Base-by-base conservation (phyloP, 495 filamentous ascomycete species). In the Daldinia concentrica region DNA sequence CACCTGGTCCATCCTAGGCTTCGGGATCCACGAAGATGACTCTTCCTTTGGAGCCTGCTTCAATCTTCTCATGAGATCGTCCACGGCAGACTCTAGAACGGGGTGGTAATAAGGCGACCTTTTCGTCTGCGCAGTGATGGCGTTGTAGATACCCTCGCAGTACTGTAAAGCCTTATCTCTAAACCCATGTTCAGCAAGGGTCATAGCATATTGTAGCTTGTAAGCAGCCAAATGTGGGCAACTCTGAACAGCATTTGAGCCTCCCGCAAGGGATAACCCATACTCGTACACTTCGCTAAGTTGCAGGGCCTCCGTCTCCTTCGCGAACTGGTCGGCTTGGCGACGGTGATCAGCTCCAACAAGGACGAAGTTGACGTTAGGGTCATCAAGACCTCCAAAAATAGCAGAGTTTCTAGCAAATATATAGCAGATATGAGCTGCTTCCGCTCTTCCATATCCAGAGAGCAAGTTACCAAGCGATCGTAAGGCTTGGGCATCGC, bases 281-380 rank as follows among this genome's bases (percentile, higher is more conserved):
- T 90, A 97, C 73, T 99, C 96, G 76, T 95, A 97, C 3, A 95
- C 88, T 79, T 99, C 96, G 58, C 92, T 98, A 39, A 98, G 87
- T 36, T 97, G 81, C 29, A 97, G 86, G 9, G 92, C 85, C 76
- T 98, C 94, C 57, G 94, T 84, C 75, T 98, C 93, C 58, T 86
- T 88, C 26, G 90, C 85, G 66, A 92, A 87, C 36, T 90, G 85
- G 55, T 88, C 83, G 36, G 89, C 86, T 51, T 89, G 86, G 24
- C 83, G 85, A 34, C 86, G 82, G 76, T 94, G 93, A 76, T 97
- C 92, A 14, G 87, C 90, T 7, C 96, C 95, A 34, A 99, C 83
- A 8, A 99, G 87, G 7, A 92, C 89, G 71, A 97, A 90, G 69
- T 90, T 88, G 2, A 90, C 86, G 58, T 88, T 88, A 0, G 89